These are phyloP conservation scores for Tillandsia leiboldiana DNA, from an alignment of 176 grass and related monocot genomes.

Conservation along the genomic window DNA sequence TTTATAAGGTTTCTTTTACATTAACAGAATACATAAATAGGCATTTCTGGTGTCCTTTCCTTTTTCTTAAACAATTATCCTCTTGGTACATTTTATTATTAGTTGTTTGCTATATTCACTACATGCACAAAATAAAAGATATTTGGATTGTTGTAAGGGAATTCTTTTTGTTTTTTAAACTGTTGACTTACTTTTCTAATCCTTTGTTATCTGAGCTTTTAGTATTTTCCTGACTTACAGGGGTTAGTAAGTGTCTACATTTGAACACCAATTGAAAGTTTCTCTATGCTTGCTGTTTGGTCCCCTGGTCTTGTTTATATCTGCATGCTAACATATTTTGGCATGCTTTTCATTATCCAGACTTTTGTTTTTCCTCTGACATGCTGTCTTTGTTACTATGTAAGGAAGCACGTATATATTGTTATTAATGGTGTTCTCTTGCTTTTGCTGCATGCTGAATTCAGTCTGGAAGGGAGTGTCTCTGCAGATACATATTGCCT, in stretches of 20 bases:
- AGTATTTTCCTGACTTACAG: too few relatives aligned
- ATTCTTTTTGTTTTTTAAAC: too few relatives aligned
- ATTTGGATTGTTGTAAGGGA: too few relatives aligned
- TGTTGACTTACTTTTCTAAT: too few relatives aligned
- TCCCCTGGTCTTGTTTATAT: background rate
- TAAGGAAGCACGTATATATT: background rate
- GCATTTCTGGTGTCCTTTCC: background rate
- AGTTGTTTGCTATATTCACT: too few relatives aligned
- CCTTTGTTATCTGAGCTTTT: too few relatives aligned
- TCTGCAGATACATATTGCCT: conserved; percentile 76
- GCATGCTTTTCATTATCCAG: background rate
- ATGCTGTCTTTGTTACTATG: background rate
- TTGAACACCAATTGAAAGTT: too few relatives aligned
- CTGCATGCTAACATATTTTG: background rate
- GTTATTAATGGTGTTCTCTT: conserved; percentile 13
- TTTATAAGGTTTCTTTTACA: background rate
- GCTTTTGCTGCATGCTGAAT: conserved; percentile 5
- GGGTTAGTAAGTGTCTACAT: too few relatives aligned
- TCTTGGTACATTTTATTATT: background rate
- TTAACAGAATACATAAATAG: background rate
- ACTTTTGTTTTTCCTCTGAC: background rate
- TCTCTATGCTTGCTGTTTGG: too few relatives aligned
- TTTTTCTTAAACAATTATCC: background rate
- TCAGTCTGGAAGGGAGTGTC: conserved; percentile 91
- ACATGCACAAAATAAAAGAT: too few relatives aligned